Evolutionary conservation across 2,329 filamentous ascomycete species (phyloP), one percentile per base, ranked within the genome.

Genomic region (Aspergillus tamarii): DNA sequence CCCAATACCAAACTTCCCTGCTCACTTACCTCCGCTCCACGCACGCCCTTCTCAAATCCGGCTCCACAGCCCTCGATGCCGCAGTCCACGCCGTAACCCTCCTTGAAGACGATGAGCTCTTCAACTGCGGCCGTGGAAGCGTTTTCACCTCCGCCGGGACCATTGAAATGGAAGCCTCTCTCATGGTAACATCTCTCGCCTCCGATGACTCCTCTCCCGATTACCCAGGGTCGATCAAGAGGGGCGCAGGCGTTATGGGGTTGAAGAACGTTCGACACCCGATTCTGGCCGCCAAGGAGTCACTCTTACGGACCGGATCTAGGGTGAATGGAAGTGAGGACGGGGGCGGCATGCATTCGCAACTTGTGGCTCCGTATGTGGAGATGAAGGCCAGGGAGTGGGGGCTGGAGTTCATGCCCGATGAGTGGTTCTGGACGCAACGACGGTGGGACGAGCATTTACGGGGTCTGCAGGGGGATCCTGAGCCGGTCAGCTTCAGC

Each of bases 91-190:
- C 93, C 52, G 92, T 96, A 12, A 81, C 83, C 1, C 84, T 89
- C 30, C 86, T 97, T 19, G 93, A 97, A 79, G 84, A 96, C 73
- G 87, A 93, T 72, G 85, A 89, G 2, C 85, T 96, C 5, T 96
- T 95, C 84, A 97, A 97, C 80, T 88, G 89, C 62, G 93, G 89
- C 9, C 89, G 88, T 71, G 94, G 94, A 59, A 91, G 93, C 57
- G 93, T 96, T 23, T 97, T 96, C 77, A 96, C 92, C 0, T 87
- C 89, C 57, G 89, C 90, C 68, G 94, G 93, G 21, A 85, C 89
- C 66, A 93, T 94, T 75, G 91, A 97, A 80, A 88, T 96, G 65
- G 93, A 97, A 79, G 91, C 92, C 1, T 91, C 88, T 10, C 87
- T 96, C 58, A 96, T 96, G 93, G 91, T 96, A 0, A 91, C 90